Percentiles rank a stretch among this genome's conserved stretches.
Conservation (phyloP, 768 basidiomycete species). For the Tylopilus vinaceipallidus region DNA sequence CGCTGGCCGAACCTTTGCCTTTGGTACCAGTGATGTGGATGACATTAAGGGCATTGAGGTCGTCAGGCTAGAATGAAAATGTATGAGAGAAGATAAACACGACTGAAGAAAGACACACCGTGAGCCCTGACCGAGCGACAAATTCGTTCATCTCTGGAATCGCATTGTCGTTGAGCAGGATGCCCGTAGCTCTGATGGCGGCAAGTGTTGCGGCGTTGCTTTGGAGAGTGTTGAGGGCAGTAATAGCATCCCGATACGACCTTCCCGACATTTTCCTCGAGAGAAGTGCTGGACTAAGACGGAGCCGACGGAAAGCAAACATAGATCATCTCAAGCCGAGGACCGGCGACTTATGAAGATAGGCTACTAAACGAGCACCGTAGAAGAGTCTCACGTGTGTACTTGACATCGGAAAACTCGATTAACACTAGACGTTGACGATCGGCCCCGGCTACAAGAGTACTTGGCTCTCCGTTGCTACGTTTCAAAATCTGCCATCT, state of each 20-base stretch:
- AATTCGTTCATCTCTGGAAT: slow-evolving; percentile 93
- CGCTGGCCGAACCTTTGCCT: slow-evolving; percentile 96
- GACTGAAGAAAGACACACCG: slow-evolving; percentile 44
- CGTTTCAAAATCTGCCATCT: background rate
- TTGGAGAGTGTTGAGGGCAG: slow-evolving; percentile 76
- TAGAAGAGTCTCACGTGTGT: too few species aligned
- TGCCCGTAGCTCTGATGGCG: slow-evolving; percentile 72
- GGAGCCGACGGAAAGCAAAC: slow-evolving; percentile 2
- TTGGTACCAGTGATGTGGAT: slow-evolving; percentile 98
- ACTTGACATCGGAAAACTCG: too few species aligned
- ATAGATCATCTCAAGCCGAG: slow-evolving; percentile 2
- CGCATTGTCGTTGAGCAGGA: slow-evolving; percentile 49
- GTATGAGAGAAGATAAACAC: slow-evolving; percentile 13
- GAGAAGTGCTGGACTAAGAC: slow-evolving; percentile 2
- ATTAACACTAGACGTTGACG: too few species aligned
- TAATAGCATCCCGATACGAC: slow-evolving; percentile 72
- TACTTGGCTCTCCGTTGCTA: too few species aligned
- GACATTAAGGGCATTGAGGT: slow-evolving; percentile 87
- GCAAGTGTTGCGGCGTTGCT: slow-evolving; percentile 93
- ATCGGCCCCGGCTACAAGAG: too few species aligned
- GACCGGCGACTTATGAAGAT: background rate
- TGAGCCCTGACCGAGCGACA: slow-evolving; percentile 80
- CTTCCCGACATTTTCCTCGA: slow-evolving; percentile 47
- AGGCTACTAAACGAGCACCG: background rate
- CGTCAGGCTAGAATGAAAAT: slow-evolving; percentile 55